Evolutionary conservation across 805 yeast genomes (phyloP).

Genomic region (Kazachstania africana): DNA sequence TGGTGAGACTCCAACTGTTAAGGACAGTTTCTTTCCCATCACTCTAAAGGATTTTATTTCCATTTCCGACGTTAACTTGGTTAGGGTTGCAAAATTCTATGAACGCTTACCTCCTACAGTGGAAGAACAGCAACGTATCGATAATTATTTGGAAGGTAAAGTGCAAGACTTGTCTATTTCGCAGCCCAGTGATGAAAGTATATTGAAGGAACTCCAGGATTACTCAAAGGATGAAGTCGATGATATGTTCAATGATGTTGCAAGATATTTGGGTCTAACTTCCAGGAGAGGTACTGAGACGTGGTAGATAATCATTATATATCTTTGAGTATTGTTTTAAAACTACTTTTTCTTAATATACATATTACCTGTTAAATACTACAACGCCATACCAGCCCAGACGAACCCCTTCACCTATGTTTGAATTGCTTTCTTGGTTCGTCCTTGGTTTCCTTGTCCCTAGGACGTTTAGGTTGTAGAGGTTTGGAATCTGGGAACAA

Average conservation of each 20-base stretch:
- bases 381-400: neutral
- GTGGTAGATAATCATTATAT: constrained; percentile 30
- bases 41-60: constrained; percentile 42
- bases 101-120: constrained; percentile 60
- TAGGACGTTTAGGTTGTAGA: constrained; percentile 11
- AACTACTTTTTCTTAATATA: neutral
- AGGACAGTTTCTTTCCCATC: constrained; percentile 38
- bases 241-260: constrained; percentile 48
- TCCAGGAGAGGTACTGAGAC: constrained; percentile 39
- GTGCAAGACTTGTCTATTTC: constrained; percentile 30
- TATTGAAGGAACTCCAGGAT: constrained; percentile 19
- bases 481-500: constrained; percentile 28
- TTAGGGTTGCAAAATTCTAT: constrained; percentile 56
- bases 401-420: no score
- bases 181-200: constrained; percentile 23
- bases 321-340: neutral
- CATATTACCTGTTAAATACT: neutral
- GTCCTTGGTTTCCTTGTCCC: neutral
- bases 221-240: constrained; percentile 38
- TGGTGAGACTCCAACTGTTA: constrained; percentile 51
- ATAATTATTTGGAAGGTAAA: constrained; percentile 41
- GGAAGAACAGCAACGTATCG: constrained; percentile 40
- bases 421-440: no score
- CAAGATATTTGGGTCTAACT: constrained; percentile 56
- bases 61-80: constrained; percentile 34